Conservation (phyloP, 1,139 yeast species). For the Debaryomyces singareniensis region DNA sequence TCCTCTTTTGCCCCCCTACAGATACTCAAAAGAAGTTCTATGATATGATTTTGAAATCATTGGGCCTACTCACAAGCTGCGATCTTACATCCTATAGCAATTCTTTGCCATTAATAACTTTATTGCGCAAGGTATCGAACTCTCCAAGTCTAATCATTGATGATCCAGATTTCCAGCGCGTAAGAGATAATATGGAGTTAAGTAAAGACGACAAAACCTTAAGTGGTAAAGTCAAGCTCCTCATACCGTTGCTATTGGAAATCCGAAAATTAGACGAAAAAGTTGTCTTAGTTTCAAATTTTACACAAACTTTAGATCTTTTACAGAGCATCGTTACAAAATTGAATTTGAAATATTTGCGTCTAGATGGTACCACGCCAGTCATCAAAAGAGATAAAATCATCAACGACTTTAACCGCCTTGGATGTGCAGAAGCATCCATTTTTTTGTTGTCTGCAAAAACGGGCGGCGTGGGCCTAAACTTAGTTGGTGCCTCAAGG, state of each 20-base stretch:
- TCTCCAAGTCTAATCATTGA: slow-evolving; percentile 36
- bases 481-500: slow-evolving; percentile 85
- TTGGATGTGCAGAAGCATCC: slow-evolving; percentile 36
- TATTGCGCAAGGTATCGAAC: slow-evolving; percentile 77
- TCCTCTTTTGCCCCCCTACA: slow-evolving; percentile 76
- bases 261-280: slow-evolving; percentile 48
- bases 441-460: slow-evolving; percentile 81
- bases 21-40: slow-evolving; percentile 52
- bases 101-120: slow-evolving; percentile 64
- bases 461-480: slow-evolving; percentile 93
- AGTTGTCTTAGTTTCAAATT: slow-evolving; percentile 80
- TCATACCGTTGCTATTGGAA: slow-evolving; percentile 49
- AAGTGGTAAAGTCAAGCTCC: slow-evolving; percentile 53
- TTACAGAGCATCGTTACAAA: slow-evolving; percentile 53
- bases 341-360: slow-evolving; percentile 43
- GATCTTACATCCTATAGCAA: slow-evolving; percentile 17
- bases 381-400: slow-evolving; percentile 55
- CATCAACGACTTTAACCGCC: slow-evolving; percentile 64
- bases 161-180: slow-evolving; percentile 24
- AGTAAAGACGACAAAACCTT: slow-evolving; percentile 16
- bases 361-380: slow-evolving; percentile 86
- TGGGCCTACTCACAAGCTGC: slow-evolving; percentile 24
- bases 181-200: slow-evolving; percentile 1
- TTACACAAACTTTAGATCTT: slow-evolving; percentile 79
- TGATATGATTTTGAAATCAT: slow-evolving; percentile 39